phyloP scores from a whole-genome alignment of 1,284 basidiomycete species.

The Cryptococcus jaspeensis region DNA sequence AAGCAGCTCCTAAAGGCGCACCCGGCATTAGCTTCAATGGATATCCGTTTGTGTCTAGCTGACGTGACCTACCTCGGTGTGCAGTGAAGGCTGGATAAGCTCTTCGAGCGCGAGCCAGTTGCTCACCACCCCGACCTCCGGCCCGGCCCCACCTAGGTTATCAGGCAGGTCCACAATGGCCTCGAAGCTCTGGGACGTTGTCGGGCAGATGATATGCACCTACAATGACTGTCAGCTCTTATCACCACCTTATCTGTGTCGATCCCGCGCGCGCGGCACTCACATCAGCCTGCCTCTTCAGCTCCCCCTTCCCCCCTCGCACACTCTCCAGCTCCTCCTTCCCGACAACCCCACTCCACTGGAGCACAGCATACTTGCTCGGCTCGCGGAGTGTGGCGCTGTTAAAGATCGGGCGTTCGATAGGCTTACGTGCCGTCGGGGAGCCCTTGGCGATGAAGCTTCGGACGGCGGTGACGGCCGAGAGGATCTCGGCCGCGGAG shows the following conservation, averaged over 20 bases:
- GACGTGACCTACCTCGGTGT: slow-evolving; percentile 41
- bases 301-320: slow-evolving; percentile 8
- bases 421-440: slow-evolving; percentile 19
- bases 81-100: slow-evolving; percentile 52
- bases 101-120: slow-evolving; percentile 45
- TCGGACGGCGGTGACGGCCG: slow-evolving; percentile 40
- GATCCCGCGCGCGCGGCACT: slow-evolving; percentile 12
- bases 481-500: slow-evolving; percentile 43
- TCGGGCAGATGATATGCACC: slow-evolving; percentile 50
- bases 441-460: slow-evolving; percentile 25
- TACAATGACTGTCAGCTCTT: slow-evolving; percentile 13
- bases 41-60: no score
- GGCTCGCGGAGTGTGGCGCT: slow-evolving; percentile 48
- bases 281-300: slow-evolving; percentile 44
- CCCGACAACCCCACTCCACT: slow-evolving; percentile 43
- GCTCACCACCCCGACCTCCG: slow-evolving; percentile 33
- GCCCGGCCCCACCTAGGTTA: slow-evolving; percentile 29
- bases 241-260: not conserved
- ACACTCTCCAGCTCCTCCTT: slow-evolving; percentile 33
- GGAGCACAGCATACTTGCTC: slow-evolving; percentile 43
- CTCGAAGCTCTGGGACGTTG: slow-evolving; percentile 48
- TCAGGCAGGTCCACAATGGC: slow-evolving; percentile 46
- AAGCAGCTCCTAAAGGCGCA: slow-evolving; percentile 47
- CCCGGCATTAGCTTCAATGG: not conserved
- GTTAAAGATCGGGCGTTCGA: slow-evolving; percentile 42